These are phyloP conservation scores for Echria macrotheca DNA, from an alignment of 495 filamentous ascomycete species.

Conservation along the genomic window DNA sequence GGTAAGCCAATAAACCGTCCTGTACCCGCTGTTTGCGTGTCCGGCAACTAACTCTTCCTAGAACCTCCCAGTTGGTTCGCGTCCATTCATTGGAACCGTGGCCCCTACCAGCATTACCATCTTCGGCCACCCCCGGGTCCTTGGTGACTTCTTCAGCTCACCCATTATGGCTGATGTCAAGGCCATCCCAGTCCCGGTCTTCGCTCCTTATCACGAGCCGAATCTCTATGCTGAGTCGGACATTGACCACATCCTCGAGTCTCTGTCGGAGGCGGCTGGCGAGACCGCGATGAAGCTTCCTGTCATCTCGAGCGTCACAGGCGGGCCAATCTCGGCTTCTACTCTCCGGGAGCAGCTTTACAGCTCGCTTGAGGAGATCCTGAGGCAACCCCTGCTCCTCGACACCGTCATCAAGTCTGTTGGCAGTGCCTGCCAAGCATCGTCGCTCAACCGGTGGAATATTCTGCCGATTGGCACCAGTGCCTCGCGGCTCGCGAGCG, in stretches of 20 bases:
- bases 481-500: conserved; percentile 36
- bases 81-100: conserved; percentile 69
- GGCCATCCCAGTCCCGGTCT: conserved; percentile 59
- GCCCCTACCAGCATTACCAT: conserved; percentile 65
- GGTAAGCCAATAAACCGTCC: conserved; percentile 27
- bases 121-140: conserved; percentile 67
- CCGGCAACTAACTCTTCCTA: conserved; percentile 22
- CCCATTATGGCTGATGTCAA: conserved; percentile 50
- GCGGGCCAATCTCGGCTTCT: conserved; percentile 37
- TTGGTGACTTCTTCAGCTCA: conserved; percentile 50
- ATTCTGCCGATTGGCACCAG: conserved; percentile 50
- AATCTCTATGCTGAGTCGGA: conserved; percentile 64
- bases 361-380: conserved; percentile 51
- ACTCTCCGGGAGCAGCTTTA: conserved; percentile 47
- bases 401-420: conserved; percentile 54
- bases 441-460: conserved; percentile 36
- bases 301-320: conserved; percentile 54
- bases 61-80: conserved; percentile 54
- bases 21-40: neutral
- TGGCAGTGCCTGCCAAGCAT: conserved; percentile 33
- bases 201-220: conserved; percentile 74
- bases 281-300: conserved; percentile 48
- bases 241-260: conserved; percentile 53
- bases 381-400: conserved; percentile 54
- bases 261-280: conserved; percentile 35